phyloP scores from a whole-genome alignment of 1,284 basidiomycete genomes.

The Trichosporon sp. region DNA sequence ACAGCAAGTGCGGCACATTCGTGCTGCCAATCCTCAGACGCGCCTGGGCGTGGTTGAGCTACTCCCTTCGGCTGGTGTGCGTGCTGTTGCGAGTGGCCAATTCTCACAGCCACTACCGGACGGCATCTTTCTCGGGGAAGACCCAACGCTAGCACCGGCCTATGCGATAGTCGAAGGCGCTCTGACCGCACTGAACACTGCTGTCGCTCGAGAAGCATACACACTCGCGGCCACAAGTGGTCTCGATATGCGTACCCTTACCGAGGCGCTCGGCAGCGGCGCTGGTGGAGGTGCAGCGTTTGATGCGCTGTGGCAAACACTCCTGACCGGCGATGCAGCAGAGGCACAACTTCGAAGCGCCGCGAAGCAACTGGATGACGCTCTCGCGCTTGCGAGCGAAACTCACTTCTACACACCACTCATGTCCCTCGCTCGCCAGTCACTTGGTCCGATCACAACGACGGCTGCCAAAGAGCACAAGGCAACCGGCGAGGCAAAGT shows the following conservation, averaged over 20 bases:
- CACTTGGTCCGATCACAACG: not conserved
- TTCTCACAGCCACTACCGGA: not conserved
- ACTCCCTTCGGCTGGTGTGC: not conserved
- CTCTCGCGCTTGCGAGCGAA: not conserved
- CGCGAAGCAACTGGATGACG: not conserved
- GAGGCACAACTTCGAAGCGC: not conserved
- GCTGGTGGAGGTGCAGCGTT: constrained; percentile 8
- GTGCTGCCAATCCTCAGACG: constrained; percentile 6
- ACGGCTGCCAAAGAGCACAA: too few species aligned
- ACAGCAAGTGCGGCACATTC: not conserved
- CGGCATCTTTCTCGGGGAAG: constrained; percentile 1
- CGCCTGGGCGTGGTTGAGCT: constrained; percentile 6
- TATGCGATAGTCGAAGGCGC: constrained; percentile 6
- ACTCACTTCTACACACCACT: constrained; percentile 10
- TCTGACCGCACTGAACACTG: constrained; percentile 1
- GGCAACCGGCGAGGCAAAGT: too few species aligned
- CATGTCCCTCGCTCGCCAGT: constrained; percentile 4
- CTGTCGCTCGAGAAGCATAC: constrained; percentile 8
- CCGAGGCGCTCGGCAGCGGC: constrained; percentile 2
- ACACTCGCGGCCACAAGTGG: constrained; percentile 4
- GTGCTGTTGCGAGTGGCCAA: constrained; percentile 3
- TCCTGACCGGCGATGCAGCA: not conserved
- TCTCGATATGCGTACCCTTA: not conserved
- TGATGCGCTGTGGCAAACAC: not conserved
- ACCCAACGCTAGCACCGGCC: not conserved